Evolutionary conservation across 75 land plant species (phyloP).

Genomic region (Azolla pinnata): DNA sequence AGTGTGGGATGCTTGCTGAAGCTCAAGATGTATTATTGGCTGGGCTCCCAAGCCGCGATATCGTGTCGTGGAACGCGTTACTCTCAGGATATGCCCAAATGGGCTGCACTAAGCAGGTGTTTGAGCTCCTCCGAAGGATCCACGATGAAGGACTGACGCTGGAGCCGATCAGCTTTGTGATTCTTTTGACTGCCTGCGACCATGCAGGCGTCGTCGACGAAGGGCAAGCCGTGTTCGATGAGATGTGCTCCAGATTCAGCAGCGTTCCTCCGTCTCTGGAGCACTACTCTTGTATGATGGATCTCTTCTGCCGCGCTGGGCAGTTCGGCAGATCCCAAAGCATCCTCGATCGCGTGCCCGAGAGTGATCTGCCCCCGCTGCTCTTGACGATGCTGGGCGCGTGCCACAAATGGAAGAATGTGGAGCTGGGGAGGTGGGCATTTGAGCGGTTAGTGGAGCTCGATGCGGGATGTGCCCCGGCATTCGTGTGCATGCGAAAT

Average conservation of each 20-base stretch:
- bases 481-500: too few relatives aligned
- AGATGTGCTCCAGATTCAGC: constrained; percentile 11
- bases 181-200: constrained; percentile 15
- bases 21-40: constrained; percentile 8
- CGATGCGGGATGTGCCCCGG: too few relatives aligned
- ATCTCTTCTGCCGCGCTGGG: constrained; percentile 10
- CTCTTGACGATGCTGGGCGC: too few relatives aligned
- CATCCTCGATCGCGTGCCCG: too few relatives aligned
- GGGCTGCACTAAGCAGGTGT: constrained; percentile 2
- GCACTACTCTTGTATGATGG: constrained; percentile 17
- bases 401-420: too few relatives aligned
- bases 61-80: constrained; percentile 19
- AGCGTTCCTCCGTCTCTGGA: constrained; percentile 2
- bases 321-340: neutral
- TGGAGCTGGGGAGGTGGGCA: too few relatives aligned
- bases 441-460: too few relatives aligned
- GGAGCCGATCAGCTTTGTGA: constrained; percentile 11
- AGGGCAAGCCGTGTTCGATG: constrained; percentile 13
- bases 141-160: constrained; percentile 3
- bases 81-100: constrained; percentile 11
- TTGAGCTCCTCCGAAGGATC: constrained; percentile 9
- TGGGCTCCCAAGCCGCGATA: neutral
- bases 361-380: too few relatives aligned
- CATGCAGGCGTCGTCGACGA: constrained; percentile 11
- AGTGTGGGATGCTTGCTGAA: constrained; percentile 2